Evolutionary conservation across 1,284 basidiomycete species (phyloP).

Genomic region (Rhodofomes roseus): DNA sequence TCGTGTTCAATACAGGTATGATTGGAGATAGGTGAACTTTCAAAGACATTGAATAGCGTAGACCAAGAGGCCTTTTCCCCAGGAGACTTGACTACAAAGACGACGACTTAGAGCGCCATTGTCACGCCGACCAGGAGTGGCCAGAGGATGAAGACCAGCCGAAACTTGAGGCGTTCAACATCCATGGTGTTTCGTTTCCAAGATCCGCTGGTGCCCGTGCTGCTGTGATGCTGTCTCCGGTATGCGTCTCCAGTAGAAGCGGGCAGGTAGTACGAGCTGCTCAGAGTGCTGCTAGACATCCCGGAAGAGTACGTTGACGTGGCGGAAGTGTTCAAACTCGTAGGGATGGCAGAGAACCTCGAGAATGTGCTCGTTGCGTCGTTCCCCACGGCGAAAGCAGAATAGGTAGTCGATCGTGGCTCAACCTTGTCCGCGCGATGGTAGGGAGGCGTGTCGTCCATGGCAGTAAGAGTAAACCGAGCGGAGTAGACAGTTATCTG

Average conservation of each 20-base stretch:
- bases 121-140: conserved; percentile 52
- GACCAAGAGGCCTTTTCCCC: not conserved
- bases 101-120: conserved; percentile 36
- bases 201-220: conserved; percentile 19
- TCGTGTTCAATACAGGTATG: not conserved
- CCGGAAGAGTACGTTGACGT: not conserved
- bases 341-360: not conserved
- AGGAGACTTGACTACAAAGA: not conserved
- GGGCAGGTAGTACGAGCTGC: not conserved
- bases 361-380: not conserved
- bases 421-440: not conserved
- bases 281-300: not conserved
- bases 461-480: conserved; percentile 38
- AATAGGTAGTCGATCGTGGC: not conserved
- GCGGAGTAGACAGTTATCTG: conserved; percentile 28
- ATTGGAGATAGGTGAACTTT: not conserved
- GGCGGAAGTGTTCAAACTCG: not conserved
- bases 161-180: conserved; percentile 45
- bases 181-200: conserved; percentile 27
- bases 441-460: conserved; percentile 25
- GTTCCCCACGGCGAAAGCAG: not conserved
- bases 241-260: not conserved
- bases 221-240: conserved; percentile 14
- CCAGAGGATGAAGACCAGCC: conserved; percentile 52
- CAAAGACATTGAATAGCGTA: not conserved